Conservation (phyloP, 768 basidiomycete genomes). For the Tephrocybe sp. region DNA sequence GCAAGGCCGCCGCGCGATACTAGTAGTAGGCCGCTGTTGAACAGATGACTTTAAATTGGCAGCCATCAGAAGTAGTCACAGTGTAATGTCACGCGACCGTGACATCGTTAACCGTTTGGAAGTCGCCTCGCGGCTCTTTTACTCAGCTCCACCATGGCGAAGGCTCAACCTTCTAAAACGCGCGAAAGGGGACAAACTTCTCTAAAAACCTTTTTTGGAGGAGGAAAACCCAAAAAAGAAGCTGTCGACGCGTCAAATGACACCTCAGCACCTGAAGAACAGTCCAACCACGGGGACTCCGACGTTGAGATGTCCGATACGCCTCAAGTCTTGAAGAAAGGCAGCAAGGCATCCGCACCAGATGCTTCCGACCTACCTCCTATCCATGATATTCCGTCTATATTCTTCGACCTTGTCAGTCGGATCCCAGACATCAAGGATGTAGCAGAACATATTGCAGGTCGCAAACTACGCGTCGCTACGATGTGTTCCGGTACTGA, state of each 20-base stretch:
- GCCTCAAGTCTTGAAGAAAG: constrained; percentile 29
- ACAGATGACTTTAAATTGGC: not conserved
- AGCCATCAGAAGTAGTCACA: not conserved
- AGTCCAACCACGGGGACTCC: constrained; percentile 31
- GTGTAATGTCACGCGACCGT: constrained; percentile 24
- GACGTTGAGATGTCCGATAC: constrained; percentile 34
- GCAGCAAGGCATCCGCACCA: constrained; percentile 40
- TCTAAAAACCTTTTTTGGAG: constrained; percentile 55
- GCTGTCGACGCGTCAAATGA: constrained; percentile 33
- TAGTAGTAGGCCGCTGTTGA: not conserved
- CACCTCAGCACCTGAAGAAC: constrained; percentile 26
- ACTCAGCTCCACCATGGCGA: constrained; percentile 42
- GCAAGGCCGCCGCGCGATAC: not conserved
- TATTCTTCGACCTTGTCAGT: constrained; percentile 74
- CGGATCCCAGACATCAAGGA: constrained; percentile 64
- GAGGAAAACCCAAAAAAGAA: constrained; percentile 32
- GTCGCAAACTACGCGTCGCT: constrained; percentile 87
- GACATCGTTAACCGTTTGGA: constrained; percentile 5
- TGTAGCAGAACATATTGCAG: constrained; percentile 65
- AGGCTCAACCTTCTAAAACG: constrained; percentile 37
- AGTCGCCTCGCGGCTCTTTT: constrained; percentile 12
- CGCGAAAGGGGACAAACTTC: constrained; percentile 49
- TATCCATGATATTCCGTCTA: constrained; percentile 65
- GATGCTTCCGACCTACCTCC: constrained; percentile 76
- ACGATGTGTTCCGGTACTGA: constrained; percentile 99